Conservation (phyloP, 2,329 filamentous ascomycete species). For the Monosporascus sp. region DNA sequence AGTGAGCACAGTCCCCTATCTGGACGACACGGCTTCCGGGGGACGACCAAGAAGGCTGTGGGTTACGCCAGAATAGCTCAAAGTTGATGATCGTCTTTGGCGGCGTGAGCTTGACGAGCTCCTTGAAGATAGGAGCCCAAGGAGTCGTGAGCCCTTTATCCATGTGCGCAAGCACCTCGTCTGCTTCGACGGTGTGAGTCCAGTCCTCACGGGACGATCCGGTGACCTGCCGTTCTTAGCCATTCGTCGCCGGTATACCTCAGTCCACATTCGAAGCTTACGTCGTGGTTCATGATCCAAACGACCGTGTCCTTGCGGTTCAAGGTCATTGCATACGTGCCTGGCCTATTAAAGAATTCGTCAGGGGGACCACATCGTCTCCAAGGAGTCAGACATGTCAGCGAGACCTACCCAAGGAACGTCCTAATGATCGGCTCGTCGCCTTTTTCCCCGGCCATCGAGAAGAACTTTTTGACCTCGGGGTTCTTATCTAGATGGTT, state of each 20-base stretch:
- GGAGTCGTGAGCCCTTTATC: conserved; percentile 25
- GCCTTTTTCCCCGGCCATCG: conserved; percentile 35
- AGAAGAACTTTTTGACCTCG: conserved; percentile 33
- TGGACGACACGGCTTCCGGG: conserved; percentile 29
- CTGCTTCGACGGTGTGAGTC: conserved; percentile 29
- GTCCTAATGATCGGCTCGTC: conserved; percentile 40
- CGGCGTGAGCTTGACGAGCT: conserved; percentile 28
- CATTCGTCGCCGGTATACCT: neutral
- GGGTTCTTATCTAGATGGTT: conserved; percentile 37
- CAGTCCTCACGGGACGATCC: conserved; percentile 33
- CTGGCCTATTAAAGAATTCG: conserved; percentile 30
- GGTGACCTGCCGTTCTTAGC: conserved; percentile 23
- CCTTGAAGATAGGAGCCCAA: conserved; percentile 30
- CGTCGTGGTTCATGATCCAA: conserved; percentile 36
- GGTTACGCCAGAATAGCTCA: conserved; percentile 37
- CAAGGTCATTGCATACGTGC: conserved; percentile 34
- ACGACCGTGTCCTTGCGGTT: conserved; percentile 29
- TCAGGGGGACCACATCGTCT: conserved; percentile 4
- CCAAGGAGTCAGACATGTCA: conserved; percentile 16
- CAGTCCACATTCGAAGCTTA: conserved; percentile 7
- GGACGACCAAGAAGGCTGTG: conserved; percentile 33
- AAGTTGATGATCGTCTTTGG: conserved; percentile 32
- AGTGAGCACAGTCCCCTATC: conserved; percentile 37
- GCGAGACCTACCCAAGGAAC: conserved; percentile 37
- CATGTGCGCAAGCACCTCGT: conserved; percentile 33